Percentiles rank a stretch among this genome's conserved stretches.
Conservation (phyloP, 2,329 filamentous ascomycete species). For the Trichoderma aggressivum region DNA sequence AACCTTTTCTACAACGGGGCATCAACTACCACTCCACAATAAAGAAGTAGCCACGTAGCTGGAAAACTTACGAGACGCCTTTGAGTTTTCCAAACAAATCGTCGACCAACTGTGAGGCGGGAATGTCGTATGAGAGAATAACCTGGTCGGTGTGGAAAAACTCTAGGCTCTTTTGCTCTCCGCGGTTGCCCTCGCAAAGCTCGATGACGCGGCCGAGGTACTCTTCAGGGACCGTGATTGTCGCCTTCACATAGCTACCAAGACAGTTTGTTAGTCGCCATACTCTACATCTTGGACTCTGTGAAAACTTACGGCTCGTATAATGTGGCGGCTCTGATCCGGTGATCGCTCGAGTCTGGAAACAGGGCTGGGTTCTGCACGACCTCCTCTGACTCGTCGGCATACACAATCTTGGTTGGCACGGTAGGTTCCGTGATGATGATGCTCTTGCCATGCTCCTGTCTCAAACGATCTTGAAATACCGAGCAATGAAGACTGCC, state of each 20-base stretch:
- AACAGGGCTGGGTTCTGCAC: conserved; percentile 87
- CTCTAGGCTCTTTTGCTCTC: conserved; percentile 79
- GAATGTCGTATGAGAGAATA: conserved; percentile 88
- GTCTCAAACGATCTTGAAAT: conserved; percentile 89
- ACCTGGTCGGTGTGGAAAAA: conserved; percentile 93
- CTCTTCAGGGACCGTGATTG: conserved; percentile 87
- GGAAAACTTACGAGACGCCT: conserved; percentile 63
- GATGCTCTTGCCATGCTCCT: conserved; percentile 91
- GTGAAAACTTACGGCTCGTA: conserved; percentile 48
- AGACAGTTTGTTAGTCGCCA: background rate
- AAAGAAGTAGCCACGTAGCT: background rate
- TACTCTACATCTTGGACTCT: background rate
- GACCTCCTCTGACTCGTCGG: conserved; percentile 71
- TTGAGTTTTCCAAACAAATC: conserved; percentile 98
- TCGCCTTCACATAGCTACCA: conserved; percentile 66
- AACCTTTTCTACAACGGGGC: conserved; percentile 86
- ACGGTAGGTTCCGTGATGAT: conserved; percentile 97
- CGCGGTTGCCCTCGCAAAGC: conserved; percentile 85
- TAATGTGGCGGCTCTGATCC: conserved; percentile 42
- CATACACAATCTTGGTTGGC: conserved; percentile 80
- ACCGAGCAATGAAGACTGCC: conserved; percentile 99
- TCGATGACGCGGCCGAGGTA: conserved; percentile 94
- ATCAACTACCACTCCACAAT: no score
- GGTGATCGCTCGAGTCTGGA: conserved; percentile 61
- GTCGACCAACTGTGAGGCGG: conserved; percentile 85